Conservation (phyloP, 164 flowering plant species). For the Liquidambar formosana region DNA sequence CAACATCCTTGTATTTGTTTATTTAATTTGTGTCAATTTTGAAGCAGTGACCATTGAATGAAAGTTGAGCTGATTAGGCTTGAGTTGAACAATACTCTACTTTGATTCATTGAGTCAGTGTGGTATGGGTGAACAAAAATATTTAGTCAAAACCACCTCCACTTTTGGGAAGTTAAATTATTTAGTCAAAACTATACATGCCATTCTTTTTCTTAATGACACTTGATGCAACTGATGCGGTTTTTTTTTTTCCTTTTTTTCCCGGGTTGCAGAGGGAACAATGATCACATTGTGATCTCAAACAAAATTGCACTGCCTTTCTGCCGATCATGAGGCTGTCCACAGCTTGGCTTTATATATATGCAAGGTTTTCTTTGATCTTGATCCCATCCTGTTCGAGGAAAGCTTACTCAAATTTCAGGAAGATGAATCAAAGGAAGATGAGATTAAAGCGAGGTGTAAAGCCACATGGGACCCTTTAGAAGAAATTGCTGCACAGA, state of each 20-base stretch:
- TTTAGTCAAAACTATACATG: too few species aligned
- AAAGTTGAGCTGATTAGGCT: background rate
- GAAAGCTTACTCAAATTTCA: conserved; percentile 25
- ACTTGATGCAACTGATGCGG: background rate
- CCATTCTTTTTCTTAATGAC: background rate
- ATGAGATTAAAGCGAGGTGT: conserved; percentile 10
- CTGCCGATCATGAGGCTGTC: conserved; percentile 24
- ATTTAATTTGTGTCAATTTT: background rate
- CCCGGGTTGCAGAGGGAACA: conserved; percentile 35
- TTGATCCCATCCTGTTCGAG: conserved; percentile 22
- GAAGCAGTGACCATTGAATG: background rate
- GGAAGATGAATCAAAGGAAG: conserved; percentile 23
- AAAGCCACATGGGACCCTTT: conserved; percentile 20
- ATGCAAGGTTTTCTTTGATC: conserved; percentile 19
- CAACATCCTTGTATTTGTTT: background rate
- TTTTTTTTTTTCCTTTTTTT: background rate
- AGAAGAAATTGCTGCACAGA: conserved; percentile 23
- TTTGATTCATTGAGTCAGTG: too few species aligned
- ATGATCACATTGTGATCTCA: conserved; percentile 24
- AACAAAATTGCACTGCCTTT: conserved; percentile 13
- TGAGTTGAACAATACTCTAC: background rate
- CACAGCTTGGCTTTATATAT: conserved; percentile 20
- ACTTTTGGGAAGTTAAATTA: too few species aligned
- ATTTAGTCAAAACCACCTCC: too few species aligned
- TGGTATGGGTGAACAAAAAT: too few species aligned